These are phyloP conservation scores for Lolium rigidum DNA, from an alignment of 176 grass and related monocot genomes.

Conservation along the genomic window DNA sequence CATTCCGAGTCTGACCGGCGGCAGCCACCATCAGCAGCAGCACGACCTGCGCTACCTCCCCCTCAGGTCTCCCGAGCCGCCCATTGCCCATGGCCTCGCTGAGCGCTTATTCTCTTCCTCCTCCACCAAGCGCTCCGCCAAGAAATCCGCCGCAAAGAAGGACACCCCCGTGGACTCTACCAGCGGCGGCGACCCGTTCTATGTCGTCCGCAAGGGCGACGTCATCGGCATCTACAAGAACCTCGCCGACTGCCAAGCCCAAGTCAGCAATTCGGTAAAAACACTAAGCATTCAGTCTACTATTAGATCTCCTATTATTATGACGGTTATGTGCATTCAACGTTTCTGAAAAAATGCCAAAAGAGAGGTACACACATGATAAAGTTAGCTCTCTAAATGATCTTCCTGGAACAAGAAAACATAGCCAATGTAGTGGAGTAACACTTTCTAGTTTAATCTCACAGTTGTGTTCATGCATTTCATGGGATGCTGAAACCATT, in stretches of 20 bases:
- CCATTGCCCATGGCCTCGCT: neutral
- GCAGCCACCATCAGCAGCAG: neutral
- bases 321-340: neutral
- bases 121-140: conserved; percentile 33
- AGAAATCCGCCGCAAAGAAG: conserved; percentile 41
- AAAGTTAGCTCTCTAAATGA: neutral
- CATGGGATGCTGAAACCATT: neutral
- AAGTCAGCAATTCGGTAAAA: conserved; percentile 75
- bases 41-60: neutral
- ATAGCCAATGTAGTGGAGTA: neutral
- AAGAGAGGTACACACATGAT: neutral
- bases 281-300: neutral
- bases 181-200: conserved; percentile 54
- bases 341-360: neutral
- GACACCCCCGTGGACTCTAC: conserved; percentile 29
- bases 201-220: conserved; percentile 79
- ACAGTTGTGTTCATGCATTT: neutral
- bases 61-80: conserved; percentile 16
- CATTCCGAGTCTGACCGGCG: neutral
- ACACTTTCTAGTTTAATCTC: neutral
- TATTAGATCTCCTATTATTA: neutral
- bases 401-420: neutral
- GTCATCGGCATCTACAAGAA: conserved; percentile 69
- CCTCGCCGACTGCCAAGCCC: conserved; percentile 79
- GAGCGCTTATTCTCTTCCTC: conserved; percentile 37